Evolutionary conservation across 75 land plant genomes (phyloP).

Genomic region (Cryptomeria japonica): DNA sequence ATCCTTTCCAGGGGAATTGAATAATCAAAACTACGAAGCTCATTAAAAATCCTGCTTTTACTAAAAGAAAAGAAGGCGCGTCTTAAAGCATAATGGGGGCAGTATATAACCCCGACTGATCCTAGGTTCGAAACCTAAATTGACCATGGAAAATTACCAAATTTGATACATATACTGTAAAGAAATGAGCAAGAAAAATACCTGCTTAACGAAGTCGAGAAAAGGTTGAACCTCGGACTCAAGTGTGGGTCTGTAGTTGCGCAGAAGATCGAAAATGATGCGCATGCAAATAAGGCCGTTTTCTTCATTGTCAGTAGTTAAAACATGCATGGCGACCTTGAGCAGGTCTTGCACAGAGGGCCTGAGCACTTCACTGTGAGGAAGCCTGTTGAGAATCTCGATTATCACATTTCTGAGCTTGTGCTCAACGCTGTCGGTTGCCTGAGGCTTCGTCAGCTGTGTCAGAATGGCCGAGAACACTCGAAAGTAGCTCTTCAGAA

Average conservation of each 20-base stretch:
- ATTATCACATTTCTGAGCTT: constrained; percentile 88
- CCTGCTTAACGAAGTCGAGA: constrained; percentile 87
- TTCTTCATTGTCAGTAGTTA: constrained; percentile 92
- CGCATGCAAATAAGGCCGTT: constrained; percentile 92
- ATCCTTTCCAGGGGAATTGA: not conserved
- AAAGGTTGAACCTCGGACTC: constrained; percentile 97
- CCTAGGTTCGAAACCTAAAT: not conserved
- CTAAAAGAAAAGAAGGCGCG: not conserved
- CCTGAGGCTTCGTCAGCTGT: constrained; percentile 84
- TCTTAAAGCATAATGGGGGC: too few relatives aligned
- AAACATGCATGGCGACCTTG: constrained; percentile 88
- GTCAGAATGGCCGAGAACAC: constrained; percentile 77
- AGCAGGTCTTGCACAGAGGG: constrained; percentile 94
- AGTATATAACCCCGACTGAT: not conserved
- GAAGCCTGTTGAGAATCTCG: constrained; percentile 92
- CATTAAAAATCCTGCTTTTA: not conserved
- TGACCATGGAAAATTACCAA: not conserved
- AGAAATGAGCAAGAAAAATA: not conserved
- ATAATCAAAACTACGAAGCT: not conserved
- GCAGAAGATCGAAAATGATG: constrained; percentile 90
- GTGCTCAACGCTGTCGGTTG: constrained; percentile 79
- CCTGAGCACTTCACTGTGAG: constrained; percentile 94
- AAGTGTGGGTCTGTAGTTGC: constrained; percentile 86
- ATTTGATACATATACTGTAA: not conserved
- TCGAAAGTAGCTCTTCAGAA: constrained; percentile 89